These are phyloP conservation scores for Durotheca rogersii DNA, from an alignment of 495 filamentous ascomycete species.

Conservation along the genomic window DNA sequence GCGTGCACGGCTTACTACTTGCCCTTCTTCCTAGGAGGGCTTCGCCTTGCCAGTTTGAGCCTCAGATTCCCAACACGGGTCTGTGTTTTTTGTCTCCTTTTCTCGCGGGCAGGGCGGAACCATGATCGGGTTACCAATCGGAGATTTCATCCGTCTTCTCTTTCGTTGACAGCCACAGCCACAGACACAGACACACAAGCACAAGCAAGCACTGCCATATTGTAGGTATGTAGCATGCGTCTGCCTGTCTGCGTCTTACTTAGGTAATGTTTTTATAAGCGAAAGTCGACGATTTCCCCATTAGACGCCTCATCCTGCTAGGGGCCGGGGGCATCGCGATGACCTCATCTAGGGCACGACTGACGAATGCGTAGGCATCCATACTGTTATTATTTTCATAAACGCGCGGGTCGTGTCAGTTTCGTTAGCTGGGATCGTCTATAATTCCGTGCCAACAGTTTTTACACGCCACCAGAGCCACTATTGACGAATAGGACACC, in stretches of 20 bases:
- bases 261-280: constrained; percentile 21
- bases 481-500: constrained; percentile 15
- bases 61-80: constrained; percentile 10
- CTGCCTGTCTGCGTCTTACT: constrained; percentile 18
- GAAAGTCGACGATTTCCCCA: constrained; percentile 9
- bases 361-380: too few relatives aligned
- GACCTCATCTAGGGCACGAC: constrained; percentile 19
- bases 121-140: constrained; percentile 22
- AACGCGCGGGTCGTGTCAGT: constrained; percentile 9
- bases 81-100: too few relatives aligned
- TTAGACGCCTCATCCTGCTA: constrained; percentile 12
- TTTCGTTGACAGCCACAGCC: constrained; percentile 1
- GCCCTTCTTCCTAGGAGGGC: background rate
- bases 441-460: too few relatives aligned
- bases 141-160: constrained; percentile 19
- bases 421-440: too few relatives aligned
- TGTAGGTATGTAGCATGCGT: too few relatives aligned
- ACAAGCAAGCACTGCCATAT: too few relatives aligned
- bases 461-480: constrained; percentile 21
- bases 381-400: constrained; percentile 5
- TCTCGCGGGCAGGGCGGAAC: constrained; percentile 18
- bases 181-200: constrained; percentile 6
- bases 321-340: constrained; percentile 10
- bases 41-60: constrained; percentile 14
- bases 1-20: background rate